These are phyloP conservation scores for Fraxinus cuspidata DNA, from an alignment of 257 asterid species.

Conservation along the genomic window DNA sequence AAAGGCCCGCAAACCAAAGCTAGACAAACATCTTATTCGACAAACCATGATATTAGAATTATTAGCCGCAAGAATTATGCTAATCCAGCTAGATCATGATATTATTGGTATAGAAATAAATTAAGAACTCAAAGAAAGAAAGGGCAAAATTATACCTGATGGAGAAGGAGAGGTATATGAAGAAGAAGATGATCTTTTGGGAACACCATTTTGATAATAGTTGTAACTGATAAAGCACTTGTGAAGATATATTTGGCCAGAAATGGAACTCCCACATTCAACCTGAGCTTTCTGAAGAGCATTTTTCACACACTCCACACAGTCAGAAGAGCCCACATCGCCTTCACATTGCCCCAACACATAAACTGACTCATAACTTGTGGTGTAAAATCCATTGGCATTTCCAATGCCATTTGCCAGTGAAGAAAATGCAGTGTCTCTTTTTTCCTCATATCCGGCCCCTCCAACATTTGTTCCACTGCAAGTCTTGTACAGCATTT, in stretches of 20 bases:
- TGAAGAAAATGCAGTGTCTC: conserved; percentile 73
- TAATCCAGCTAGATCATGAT: neutral
- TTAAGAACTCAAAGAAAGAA: neutral
- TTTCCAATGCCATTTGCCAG: conserved; percentile 66
- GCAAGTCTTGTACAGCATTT: conserved; percentile 81
- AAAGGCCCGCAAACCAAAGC: conserved; percentile 50
- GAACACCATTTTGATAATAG: conserved; percentile 67
- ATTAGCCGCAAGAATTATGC: conserved; percentile 23
- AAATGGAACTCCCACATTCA: conserved; percentile 91
- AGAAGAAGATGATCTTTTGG: conserved; percentile 56
- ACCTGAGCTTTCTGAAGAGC: conserved; percentile 94
- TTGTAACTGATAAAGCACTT: conserved; percentile 79
- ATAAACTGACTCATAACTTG: conserved; percentile 60
- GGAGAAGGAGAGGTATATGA: conserved; percentile 60
- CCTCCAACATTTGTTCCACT: conserved; percentile 74
- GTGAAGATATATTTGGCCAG: conserved; percentile 81
- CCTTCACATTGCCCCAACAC: conserved; percentile 96
- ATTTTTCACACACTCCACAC: conserved; percentile 80
- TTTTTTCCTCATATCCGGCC: conserved; percentile 76
- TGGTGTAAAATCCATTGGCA: conserved; percentile 61
- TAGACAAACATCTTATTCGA: conserved; percentile 58
- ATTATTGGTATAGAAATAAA: neutral
- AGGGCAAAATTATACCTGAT: conserved; percentile 48
- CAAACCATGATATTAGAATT: conserved; percentile 19
- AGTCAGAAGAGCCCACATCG: conserved; percentile 79